Evolutionary conservation across 176 grass and related monocot genomes (phyloP).

Genomic region (Cenchrus fungigraminus): DNA sequence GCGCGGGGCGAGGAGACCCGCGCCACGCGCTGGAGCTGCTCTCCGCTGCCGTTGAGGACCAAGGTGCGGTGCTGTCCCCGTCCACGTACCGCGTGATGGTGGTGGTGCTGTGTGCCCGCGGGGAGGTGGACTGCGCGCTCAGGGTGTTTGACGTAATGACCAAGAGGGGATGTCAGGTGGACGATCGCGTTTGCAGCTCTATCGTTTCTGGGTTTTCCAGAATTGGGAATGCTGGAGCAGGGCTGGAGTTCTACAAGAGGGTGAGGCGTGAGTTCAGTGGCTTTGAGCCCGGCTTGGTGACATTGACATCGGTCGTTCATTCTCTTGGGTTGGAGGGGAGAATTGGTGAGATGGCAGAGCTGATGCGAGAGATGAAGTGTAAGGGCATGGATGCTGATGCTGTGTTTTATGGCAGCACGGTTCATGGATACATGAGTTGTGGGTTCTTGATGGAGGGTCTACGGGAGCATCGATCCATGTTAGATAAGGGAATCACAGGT

Average conservation of each 20-base stretch:
- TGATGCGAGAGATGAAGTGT: conserved; percentile 56
- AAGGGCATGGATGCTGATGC: conserved; percentile 52
- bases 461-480: conserved; percentile 52
- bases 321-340: conserved; percentile 58
- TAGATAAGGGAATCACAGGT: conserved; percentile 56
- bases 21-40: conserved; percentile 52
- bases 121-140: conserved; percentile 58
- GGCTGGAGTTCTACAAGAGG: conserved; percentile 63
- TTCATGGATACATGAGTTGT: conserved; percentile 60
- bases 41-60: conserved; percentile 40
- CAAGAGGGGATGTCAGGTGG: conserved; percentile 38
- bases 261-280: conserved; percentile 37
- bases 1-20: conserved; percentile 35
- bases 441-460: conserved; percentile 70
- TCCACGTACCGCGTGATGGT: conserved; percentile 47
- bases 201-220: conserved; percentile 68
- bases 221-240: conserved; percentile 29
- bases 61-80: conserved; percentile 29
- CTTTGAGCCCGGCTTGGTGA: conserved; percentile 63
- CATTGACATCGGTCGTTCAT: conserved; percentile 51
- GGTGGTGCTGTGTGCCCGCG: conserved; percentile 32
- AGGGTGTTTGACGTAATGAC: conserved; percentile 70
- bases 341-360: conserved; percentile 41
- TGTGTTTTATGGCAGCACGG: conserved; percentile 59
- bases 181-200: conserved; percentile 68